Evolutionary conservation across 805 yeast species (phyloP).

Genomic region (Yarrowia porcina): DNA sequence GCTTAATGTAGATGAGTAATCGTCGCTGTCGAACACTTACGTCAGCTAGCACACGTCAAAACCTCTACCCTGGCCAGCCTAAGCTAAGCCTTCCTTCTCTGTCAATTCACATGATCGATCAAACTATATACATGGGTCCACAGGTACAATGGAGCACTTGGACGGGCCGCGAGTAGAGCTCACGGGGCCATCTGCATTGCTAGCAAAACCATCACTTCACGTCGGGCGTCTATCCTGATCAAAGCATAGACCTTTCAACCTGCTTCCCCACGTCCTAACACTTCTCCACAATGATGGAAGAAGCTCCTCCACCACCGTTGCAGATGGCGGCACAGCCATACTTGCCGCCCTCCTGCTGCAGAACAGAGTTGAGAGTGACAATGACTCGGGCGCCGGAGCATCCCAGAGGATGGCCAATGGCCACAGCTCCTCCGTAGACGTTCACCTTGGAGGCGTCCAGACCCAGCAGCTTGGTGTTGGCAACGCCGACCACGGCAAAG

Average conservation of each 20-base stretch:
- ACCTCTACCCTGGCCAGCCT: no score
- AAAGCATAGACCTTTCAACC: conserved; percentile 14
- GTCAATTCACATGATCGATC: neutral
- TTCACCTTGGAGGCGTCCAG: conserved; percentile 69
- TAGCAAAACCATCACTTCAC: neutral
- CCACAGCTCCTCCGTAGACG: conserved; percentile 95
- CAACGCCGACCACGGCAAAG: conserved; percentile 92
- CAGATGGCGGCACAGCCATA: conserved; percentile 94
- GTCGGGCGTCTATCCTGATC: neutral
- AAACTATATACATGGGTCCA: conserved; percentile 24
- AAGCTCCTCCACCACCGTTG: conserved; percentile 99
- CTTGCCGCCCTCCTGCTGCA: conserved; percentile 80
- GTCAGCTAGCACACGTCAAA: no score
- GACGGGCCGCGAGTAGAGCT: neutral
- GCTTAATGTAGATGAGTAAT: no score
- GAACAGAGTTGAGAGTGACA: conserved; percentile 77
- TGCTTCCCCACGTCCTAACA: conserved; percentile 23
- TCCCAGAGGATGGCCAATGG: conserved; percentile 92
- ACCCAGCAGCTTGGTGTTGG: conserved; percentile 69
- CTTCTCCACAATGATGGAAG: conserved; percentile 77
- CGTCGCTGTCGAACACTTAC: no score
- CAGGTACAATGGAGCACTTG: neutral
- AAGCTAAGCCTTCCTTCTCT: neutral
- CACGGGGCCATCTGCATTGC: neutral
- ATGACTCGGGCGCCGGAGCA: conserved; percentile 93